Evolutionary conservation across 2,329 filamentous ascomycete genomes (phyloP).

Genomic region (Torrubiellomyces zombiae): DNA sequence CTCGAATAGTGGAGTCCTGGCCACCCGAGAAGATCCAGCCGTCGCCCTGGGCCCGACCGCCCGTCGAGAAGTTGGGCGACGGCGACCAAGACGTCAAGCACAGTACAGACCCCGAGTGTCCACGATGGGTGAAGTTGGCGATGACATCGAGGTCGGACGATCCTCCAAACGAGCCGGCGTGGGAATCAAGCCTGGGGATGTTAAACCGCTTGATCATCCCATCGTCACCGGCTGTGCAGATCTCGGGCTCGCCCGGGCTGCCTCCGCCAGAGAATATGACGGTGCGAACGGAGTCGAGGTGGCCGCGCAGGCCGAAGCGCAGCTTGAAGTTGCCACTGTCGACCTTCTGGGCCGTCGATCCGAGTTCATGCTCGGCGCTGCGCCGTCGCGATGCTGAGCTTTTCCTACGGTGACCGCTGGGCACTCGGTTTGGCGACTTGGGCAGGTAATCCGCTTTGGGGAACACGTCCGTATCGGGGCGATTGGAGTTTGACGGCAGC

Average conservation of each 20-base stretch:
- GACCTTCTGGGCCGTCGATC: conserved; percentile 35
- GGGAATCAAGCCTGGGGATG: conserved; percentile 61
- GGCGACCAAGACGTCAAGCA: conserved; percentile 76
- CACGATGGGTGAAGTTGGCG: conserved; percentile 88
- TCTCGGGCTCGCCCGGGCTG: conserved; percentile 87
- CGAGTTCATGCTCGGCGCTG: conserved; percentile 50
- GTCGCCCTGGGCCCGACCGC: conserved; percentile 74
- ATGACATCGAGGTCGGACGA: conserved; percentile 75
- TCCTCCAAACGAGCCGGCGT: conserved; percentile 26
- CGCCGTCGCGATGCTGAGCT: conserved; percentile 59
- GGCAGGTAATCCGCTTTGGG: conserved; percentile 64
- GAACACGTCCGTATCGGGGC: conserved; percentile 79
- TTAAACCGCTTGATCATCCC: conserved; percentile 95
- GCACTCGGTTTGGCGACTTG: conserved; percentile 60
- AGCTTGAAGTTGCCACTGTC: conserved; percentile 79
- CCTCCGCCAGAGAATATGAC: conserved; percentile 96
- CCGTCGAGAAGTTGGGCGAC: conserved; percentile 75
- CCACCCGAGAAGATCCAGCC: conserved; percentile 98
- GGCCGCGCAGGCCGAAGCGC: conserved; percentile 77
- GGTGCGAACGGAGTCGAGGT: conserved; percentile 82
- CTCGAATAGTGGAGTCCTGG: conserved; percentile 79
- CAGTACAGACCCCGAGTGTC: conserved; percentile 81
- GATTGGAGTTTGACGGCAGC: conserved; percentile 33
- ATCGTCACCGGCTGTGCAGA: conserved; percentile 91
- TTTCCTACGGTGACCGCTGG: conserved; percentile 59